These are phyloP conservation scores for Suhomyces xylopsoci DNA, from an alignment of 805 yeast species.

Conservation along the genomic window DNA sequence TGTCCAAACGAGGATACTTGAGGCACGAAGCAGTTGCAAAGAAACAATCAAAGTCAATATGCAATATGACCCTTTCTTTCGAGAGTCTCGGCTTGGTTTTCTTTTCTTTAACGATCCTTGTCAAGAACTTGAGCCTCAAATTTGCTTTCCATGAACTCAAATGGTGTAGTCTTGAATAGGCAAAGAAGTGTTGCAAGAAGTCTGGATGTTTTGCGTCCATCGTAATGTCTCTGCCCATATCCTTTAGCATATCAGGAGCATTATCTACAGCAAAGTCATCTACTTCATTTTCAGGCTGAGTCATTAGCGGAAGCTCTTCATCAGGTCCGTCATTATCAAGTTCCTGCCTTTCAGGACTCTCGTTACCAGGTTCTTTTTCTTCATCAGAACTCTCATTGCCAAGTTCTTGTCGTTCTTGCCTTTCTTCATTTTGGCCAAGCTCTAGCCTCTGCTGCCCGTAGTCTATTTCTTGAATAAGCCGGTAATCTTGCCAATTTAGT, in stretches of 20 bases:
- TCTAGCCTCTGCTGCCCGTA: slow-evolving; percentile 50
- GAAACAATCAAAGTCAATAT: slow-evolving; percentile 91
- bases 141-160: slow-evolving; percentile 83
- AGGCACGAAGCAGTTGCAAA: slow-evolving; percentile 83
- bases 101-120: slow-evolving; percentile 36
- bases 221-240: slow-evolving; percentile 1
- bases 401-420: slow-evolving; percentile 18
- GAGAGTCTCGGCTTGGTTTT: neutral
- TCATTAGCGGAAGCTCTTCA: slow-evolving; percentile 7
- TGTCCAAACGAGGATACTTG: slow-evolving; percentile 51
- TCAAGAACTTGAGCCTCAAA: slow-evolving; percentile 58
- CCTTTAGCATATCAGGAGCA: neutral
- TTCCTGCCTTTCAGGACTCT: slow-evolving; percentile 45
- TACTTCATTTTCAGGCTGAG: slow-evolving; percentile 11
- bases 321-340: slow-evolving; percentile 4
- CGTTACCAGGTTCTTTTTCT: too few relatives aligned
- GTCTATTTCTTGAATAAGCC: slow-evolving; percentile 47
- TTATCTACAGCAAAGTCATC: slow-evolving; percentile 4
- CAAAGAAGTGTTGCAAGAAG: slow-evolving; percentile 68
- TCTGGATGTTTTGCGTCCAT: slow-evolving; percentile 74
- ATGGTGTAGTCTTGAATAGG: slow-evolving; percentile 83
- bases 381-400: slow-evolving; percentile 4
- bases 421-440: slow-evolving; percentile 3
- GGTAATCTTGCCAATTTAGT: slow-evolving; percentile 69
- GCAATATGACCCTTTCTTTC: slow-evolving; percentile 48